Percentiles rank a stretch among this genome's conserved stretches.
phyloP scores from a whole-genome alignment of 306 rosid species.

The Astragalus membranaceus region DNA sequence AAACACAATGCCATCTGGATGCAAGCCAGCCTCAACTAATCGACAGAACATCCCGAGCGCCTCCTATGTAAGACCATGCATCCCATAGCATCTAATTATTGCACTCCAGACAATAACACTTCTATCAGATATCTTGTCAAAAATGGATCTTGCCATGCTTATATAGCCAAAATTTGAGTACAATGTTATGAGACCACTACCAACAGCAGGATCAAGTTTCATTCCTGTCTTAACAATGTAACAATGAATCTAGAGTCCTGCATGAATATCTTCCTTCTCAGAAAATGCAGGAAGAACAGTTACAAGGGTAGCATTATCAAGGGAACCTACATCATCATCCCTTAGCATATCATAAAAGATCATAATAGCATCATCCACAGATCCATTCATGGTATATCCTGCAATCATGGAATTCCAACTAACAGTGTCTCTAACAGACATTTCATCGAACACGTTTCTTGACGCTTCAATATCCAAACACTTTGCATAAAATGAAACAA shows the following conservation, averaged over 20 bases:
- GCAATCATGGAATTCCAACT: constrained; percentile 81
- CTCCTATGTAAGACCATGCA: constrained; percentile 54
- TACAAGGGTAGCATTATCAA: constrained; percentile 57
- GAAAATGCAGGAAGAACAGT: constrained; percentile 60
- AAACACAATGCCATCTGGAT: constrained; percentile 50
- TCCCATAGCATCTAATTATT: constrained; percentile 70
- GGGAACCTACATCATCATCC: constrained; percentile 25
- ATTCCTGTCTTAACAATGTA: constrained; percentile 52
- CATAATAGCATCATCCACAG: constrained; percentile 40
- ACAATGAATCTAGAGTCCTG: constrained; percentile 67
- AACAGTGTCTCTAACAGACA: constrained; percentile 40
- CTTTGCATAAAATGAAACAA: constrained; percentile 54
- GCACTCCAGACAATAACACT: constrained; percentile 55
- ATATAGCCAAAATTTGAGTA: constrained; percentile 63
- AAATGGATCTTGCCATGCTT: constrained; percentile 46
- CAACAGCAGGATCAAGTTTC: constrained; percentile 45
- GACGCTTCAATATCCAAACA: constrained; percentile 43
- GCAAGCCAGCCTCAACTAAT: constrained; percentile 34
- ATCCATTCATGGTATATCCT: constrained; percentile 50
- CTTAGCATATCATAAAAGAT: constrained; percentile 43
- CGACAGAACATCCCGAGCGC: constrained; percentile 49
- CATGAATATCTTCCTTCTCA: constrained; percentile 44
- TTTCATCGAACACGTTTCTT: constrained; percentile 48
- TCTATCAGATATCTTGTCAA: constrained; percentile 35
- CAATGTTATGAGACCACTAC: constrained; percentile 63